Percentiles rank a stretch among this genome's conserved stretches.
Conservation (phyloP, 2,329 filamentous ascomycete genomes). For the Fusarium devonianum region DNA sequence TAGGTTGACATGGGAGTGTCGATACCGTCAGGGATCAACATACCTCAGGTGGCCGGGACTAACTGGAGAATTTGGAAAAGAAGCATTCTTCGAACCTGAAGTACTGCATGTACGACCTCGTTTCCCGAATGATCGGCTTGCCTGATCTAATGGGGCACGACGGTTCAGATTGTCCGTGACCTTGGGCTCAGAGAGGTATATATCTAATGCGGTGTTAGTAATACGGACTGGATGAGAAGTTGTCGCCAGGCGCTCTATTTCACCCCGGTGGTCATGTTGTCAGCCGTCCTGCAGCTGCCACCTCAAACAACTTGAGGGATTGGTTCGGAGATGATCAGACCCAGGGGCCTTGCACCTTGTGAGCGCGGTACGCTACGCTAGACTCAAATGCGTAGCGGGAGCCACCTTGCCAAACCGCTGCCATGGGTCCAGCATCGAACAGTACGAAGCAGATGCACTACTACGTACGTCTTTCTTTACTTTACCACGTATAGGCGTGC, state of each 20-base stretch:
- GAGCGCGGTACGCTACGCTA: constrained; percentile 32
- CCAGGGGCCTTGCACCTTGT: constrained; percentile 31
- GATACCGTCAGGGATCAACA: constrained; percentile 34
- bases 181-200: background rate
- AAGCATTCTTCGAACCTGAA: constrained; percentile 38
- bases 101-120: too few relatives aligned
- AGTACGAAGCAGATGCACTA: constrained; percentile 11
- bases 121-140: constrained; percentile 23
- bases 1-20: constrained; percentile 31
- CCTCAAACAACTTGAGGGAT: constrained; percentile 19
- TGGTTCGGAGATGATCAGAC: constrained; percentile 38
- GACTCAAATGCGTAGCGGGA: constrained; percentile 28
- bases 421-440: constrained; percentile 38
- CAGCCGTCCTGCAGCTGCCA: constrained; percentile 6
- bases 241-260: too few relatives aligned
- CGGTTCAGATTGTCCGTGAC: background rate
- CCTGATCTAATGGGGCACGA: background rate
- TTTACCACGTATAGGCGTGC: too few relatives aligned
- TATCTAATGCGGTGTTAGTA: too few relatives aligned
- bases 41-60: constrained; percentile 28
- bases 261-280: too few relatives aligned
- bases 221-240: too few relatives aligned
- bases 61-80: constrained; percentile 42
- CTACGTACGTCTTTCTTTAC: too few relatives aligned
- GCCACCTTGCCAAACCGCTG: constrained; percentile 38